Evolutionary conservation across 768 basidiomycete species (phyloP).

Genomic region (Rhizopogon vulgaris): DNA sequence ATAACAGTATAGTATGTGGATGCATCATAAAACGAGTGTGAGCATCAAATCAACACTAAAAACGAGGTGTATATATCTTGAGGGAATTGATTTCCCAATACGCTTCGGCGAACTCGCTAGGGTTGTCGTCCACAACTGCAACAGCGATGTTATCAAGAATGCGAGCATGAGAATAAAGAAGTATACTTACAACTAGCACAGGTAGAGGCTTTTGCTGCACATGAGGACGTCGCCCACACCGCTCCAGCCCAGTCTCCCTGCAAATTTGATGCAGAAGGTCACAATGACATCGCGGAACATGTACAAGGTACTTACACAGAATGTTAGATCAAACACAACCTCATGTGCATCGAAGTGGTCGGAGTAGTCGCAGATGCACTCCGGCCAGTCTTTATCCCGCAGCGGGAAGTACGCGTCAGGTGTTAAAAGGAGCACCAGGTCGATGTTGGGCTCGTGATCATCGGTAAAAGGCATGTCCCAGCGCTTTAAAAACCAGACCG

Average conservation of each 20-base stretch:
- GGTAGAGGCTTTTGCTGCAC: slow-evolving; percentile 21
- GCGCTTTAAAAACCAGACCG: slow-evolving; percentile 55
- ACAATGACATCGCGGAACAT: neutral
- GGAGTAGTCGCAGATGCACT: slow-evolving; percentile 41
- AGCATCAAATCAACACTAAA: neutral
- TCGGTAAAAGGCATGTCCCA: slow-evolving; percentile 31
- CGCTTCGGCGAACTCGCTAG: slow-evolving; percentile 50
- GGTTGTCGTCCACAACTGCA: slow-evolving; percentile 54
- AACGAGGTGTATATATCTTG: slow-evolving; percentile 38
- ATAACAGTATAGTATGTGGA: neutral
- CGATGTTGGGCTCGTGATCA: neutral
- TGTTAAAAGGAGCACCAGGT: neutral
- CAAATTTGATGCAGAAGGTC: neutral
- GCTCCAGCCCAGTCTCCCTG: slow-evolving; percentile 52
- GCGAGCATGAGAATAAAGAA: neutral
- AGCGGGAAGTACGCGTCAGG: slow-evolving; percentile 47
- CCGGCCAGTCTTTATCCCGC: slow-evolving; percentile 11
- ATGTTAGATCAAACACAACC: slow-evolving; percentile 55
- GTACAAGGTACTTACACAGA: slow-evolving; percentile 42
- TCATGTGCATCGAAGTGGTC: slow-evolving; percentile 46
- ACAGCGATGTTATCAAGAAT: neutral
- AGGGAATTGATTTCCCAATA: slow-evolving; percentile 68
- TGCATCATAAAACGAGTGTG: neutral
- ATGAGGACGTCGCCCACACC: slow-evolving; percentile 35
- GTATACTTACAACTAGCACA: slow-evolving; percentile 43